phyloP scores from a whole-genome alignment of 257 asterid species.

The Solanum verrucosum region DNA sequence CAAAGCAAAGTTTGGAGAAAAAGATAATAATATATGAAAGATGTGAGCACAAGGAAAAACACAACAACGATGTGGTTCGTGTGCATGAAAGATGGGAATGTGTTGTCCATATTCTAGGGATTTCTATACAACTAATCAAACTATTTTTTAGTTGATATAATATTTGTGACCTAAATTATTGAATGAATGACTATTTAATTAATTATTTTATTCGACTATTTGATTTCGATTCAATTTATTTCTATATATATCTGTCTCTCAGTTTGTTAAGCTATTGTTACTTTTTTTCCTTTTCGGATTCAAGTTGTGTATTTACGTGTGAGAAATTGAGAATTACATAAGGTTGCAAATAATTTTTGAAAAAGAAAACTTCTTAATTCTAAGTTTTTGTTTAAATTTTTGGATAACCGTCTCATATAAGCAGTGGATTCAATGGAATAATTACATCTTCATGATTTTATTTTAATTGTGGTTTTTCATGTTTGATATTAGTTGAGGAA shows the following conservation, averaged over 20 bases:
- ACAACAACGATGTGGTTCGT: neutral
- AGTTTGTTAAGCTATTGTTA: neutral
- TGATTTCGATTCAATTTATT: neutral
- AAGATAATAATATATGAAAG: neutral
- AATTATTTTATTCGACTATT: neutral
- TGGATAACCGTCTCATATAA: too few relatives aligned
- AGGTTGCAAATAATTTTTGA: too few relatives aligned
- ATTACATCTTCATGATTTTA: neutral
- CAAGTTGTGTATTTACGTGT: too few relatives aligned
- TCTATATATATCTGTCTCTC: too few relatives aligned
- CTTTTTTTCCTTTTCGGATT: neutral
- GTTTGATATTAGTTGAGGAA: too few relatives aligned
- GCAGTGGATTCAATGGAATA: too few relatives aligned
- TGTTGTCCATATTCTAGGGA: neutral
- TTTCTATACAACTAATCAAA: neutral
- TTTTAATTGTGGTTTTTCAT: too few relatives aligned
- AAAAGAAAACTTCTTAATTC: too few relatives aligned
- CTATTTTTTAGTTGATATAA: too few relatives aligned
- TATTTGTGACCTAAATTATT: neutral
- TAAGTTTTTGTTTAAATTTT: too few relatives aligned
- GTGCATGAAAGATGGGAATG: neutral
- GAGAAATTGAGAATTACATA: too few relatives aligned
- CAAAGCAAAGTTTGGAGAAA: neutral
- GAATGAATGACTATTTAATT: neutral
- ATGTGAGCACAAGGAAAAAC: neutral